Conservation (phyloP, 495 filamentous ascomycete genomes). For the Saxophila tyrrhenica region DNA sequence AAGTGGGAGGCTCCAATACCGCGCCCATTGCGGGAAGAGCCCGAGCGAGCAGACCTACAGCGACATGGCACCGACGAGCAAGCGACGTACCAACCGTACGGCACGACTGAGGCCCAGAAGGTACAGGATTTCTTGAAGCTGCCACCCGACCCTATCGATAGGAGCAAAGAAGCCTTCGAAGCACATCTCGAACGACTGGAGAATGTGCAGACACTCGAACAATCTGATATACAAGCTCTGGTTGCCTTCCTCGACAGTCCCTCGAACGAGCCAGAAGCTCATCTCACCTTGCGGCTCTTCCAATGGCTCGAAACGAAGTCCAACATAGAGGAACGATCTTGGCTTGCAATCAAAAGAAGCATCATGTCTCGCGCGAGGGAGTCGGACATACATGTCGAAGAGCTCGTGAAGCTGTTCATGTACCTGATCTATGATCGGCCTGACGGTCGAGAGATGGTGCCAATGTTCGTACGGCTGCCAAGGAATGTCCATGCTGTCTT, state of each 20-base stretch:
- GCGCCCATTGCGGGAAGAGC: no score
- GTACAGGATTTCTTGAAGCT: not conserved
- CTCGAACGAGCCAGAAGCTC: not conserved
- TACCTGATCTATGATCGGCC: not conserved
- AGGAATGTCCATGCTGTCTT: not conserved
- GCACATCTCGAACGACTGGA: not conserved
- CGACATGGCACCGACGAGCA: no score
- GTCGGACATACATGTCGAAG: not conserved
- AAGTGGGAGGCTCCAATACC: conserved; percentile 19
- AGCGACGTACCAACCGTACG: no score
- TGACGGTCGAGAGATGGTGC: not conserved
- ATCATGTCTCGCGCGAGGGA: not conserved
- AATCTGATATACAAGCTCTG: not conserved
- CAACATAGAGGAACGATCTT: not conserved
- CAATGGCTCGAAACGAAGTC: not conserved
- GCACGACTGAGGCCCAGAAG: no score
- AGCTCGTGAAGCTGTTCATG: not conserved
- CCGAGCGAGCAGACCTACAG: no score
- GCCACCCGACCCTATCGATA: not conserved
- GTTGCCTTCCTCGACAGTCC: not conserved
- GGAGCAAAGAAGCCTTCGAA: not conserved
- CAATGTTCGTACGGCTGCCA: not conserved
- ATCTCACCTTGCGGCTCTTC: not conserved
- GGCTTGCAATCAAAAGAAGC: not conserved
- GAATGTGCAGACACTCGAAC: not conserved